Conservation (phyloP, 345 rosid genomes). For the Ceriops zippeliana region DNA sequence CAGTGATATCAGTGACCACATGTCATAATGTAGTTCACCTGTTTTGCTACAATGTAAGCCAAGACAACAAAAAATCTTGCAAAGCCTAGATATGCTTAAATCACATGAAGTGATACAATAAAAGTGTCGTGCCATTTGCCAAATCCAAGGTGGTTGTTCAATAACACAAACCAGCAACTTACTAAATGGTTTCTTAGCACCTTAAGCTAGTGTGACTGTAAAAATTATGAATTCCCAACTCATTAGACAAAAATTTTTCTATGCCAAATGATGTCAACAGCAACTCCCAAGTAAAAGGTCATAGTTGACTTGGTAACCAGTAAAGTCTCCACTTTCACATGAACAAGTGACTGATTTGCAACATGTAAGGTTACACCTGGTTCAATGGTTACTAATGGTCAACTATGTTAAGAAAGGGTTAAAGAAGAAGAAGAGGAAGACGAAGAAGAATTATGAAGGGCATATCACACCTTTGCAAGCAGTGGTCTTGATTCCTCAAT, state of each 20-base stretch:
- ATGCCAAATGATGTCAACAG: neutral
- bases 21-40: no score
- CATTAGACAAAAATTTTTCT: neutral
- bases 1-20: no score
- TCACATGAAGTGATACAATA: no score
- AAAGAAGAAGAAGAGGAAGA: neutral
- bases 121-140: no score
- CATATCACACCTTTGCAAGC: conserved; percentile 68
- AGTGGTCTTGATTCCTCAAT: conserved; percentile 89
- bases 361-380: neutral
- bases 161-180: no score
- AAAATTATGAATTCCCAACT: neutral
- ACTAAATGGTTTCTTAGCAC: neutral
- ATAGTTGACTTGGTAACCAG: neutral
- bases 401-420: neutral
- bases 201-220: neutral
- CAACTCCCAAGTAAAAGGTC: neutral
- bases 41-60: no score
- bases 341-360: neutral
- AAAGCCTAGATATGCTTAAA: no score
- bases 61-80: no score
- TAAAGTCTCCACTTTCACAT: neutral
- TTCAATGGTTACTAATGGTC: neutral
- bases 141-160: no score
- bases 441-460: conserved; percentile 15